Percentiles rank a stretch among this genome's conserved stretches.
Evolutionary conservation across 2,329 filamentous ascomycete species (phyloP).

Genomic region (Colletotrichum chlorophyti): DNA sequence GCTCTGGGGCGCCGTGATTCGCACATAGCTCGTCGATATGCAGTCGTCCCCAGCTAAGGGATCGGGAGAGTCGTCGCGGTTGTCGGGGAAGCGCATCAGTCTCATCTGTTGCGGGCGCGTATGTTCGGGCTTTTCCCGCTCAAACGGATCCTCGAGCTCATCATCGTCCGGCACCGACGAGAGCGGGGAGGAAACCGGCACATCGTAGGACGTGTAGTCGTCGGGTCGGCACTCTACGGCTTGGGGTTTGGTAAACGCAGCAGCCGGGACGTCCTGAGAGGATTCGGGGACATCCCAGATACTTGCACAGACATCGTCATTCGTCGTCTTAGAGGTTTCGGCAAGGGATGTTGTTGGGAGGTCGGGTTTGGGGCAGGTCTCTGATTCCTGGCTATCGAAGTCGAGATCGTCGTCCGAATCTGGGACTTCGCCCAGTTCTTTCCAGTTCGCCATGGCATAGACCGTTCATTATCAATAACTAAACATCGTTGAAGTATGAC

Average conservation of each 20-base stretch:
- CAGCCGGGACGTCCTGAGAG: neutral
- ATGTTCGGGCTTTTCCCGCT: neutral
- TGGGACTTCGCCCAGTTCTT: slow-evolving; percentile 56
- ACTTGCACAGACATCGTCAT: slow-evolving; percentile 29
- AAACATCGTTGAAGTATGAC: slow-evolving; percentile 1
- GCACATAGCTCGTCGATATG: slow-evolving; percentile 46
- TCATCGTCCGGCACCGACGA: slow-evolving; percentile 41
- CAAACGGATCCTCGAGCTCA: slow-evolving; percentile 32
- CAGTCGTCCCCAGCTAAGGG: slow-evolving; percentile 38
- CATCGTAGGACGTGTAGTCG: slow-evolving; percentile 11
- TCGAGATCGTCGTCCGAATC: slow-evolving; percentile 57
- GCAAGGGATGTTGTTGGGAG: neutral
- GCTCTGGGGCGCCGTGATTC: slow-evolving; percentile 39
- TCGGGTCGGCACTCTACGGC: neutral
- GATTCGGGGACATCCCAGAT: slow-evolving; percentile 47
- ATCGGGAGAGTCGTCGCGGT: slow-evolving; percentile 9
- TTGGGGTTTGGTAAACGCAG: neutral
- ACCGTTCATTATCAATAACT: slow-evolving; percentile 27
- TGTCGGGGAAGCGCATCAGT: neutral
- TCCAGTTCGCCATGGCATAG: slow-evolving; percentile 53
- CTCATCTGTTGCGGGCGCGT: neutral
- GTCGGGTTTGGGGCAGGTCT: neutral
- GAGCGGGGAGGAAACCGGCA: slow-evolving; percentile 40
- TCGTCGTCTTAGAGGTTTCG: slow-evolving; percentile 15
- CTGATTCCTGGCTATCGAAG: slow-evolving; percentile 44